Percentiles rank a stretch among this genome's conserved stretches.
phyloP scores from a whole-genome alignment of 2,329 filamentous ascomycete species.

The Ophiostoma novo-ulmi region DNA sequence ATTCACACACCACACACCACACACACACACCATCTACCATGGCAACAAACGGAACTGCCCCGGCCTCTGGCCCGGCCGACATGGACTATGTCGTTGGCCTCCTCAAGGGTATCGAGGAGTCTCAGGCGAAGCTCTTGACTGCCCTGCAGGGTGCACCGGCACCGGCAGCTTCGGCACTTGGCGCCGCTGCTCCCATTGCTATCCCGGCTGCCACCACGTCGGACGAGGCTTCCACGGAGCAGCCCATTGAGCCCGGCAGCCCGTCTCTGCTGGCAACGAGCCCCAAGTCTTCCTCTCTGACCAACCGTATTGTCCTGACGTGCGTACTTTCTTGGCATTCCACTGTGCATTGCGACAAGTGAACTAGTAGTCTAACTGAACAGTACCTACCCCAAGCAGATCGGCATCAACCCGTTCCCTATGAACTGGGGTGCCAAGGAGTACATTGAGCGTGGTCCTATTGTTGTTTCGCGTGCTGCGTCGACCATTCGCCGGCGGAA shows the following conservation, averaged over 20 bases:
- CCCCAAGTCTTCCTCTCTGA: constrained; percentile 42
- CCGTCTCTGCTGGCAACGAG: constrained; percentile 28
- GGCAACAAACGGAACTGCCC: constrained; percentile 23
- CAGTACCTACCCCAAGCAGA: constrained; percentile 85
- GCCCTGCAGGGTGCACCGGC: constrained; percentile 35
- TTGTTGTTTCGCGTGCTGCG: constrained; percentile 73
- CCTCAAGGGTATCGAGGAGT: constrained; percentile 38
- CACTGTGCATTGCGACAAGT: neutral
- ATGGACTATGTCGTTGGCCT: constrained; percentile 36
- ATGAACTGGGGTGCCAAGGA: constrained; percentile 84
- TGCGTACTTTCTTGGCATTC: constrained; percentile 30
- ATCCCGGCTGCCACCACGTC: constrained; percentile 17
- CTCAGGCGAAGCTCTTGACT: constrained; percentile 40
- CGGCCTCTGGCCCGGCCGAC: constrained; percentile 20
- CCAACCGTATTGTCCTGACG: constrained; percentile 54
- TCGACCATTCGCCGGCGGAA: constrained; percentile 77
- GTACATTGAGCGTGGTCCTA: constrained; percentile 70
- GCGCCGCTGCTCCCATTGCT: constrained; percentile 5
- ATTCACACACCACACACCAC: neutral
- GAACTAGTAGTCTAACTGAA: neutral
- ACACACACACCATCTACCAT: constrained; percentile 23
- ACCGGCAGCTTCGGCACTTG: constrained; percentile 8
- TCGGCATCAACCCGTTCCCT: constrained; percentile 83
- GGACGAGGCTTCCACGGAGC: constrained; percentile 29
- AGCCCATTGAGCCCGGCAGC: constrained; percentile 26